Evolutionary conservation across 179 eudicot genomes (phyloP), one percentile per base, ranked within the genome.

Genomic region (Sideroxylon spinosum): DNA sequence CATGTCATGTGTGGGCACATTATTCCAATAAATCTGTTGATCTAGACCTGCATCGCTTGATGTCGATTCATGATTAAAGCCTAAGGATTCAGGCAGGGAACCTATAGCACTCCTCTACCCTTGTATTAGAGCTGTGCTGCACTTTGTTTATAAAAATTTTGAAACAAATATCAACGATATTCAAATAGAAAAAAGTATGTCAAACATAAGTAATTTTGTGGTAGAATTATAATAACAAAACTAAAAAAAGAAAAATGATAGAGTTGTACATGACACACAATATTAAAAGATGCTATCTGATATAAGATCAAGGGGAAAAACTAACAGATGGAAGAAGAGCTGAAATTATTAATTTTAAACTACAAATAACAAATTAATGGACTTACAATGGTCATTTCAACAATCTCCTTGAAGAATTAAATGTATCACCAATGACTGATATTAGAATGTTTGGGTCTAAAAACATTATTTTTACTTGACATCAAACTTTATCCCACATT

Each of bases 51-150:
- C 80, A 76, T 90, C 91, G 77, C 82, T 84, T 77, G 98, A 72
- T 44, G 89, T 61, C 49, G 95, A 86, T 64, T 89, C 94, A 81
- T 83, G 91, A 75, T 93, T 92, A 74, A 90, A 88, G 79, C 88
- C 82, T 82, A 95, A 78, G 69, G 89, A 80, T 82, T 92, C 98
- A 73, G 97, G 90, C 84, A 93, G 86, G 73, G 98, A 88, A 81
- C 92, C 91, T 60, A 89, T 69, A 59, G 93, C 83, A 87, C 93
- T 88, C 88, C 90, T 86, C 81, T 90, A 90, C 90, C 98, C 95
- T 87, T 93, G 97, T 98, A 95, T 95, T 86, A 78, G 86, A 79
- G 79, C 81, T 66, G 26, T 44, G 53, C 55, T 60, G 37, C 67
- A 23, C 61, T 78, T 80, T 61, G 76, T 71, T 71, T 32, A 32